These are phyloP conservation scores for Podaxis carcinomalis DNA, from an alignment of 768 basidiomycete genomes.

Conservation along the genomic window DNA sequence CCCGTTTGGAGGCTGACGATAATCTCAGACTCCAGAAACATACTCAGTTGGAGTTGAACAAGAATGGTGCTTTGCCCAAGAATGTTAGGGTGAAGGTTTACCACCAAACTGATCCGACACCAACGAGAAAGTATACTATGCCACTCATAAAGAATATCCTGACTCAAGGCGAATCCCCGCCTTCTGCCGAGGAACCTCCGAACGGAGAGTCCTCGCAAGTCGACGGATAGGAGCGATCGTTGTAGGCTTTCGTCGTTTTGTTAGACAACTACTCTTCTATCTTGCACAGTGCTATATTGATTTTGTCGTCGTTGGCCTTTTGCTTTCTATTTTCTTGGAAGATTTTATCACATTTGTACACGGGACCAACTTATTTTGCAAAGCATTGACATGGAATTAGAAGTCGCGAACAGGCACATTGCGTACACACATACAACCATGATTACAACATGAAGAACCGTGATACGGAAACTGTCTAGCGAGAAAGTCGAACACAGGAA, in stretches of 20 bases:
- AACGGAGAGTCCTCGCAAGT: background rate
- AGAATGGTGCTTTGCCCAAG: slow-evolving; percentile 22
- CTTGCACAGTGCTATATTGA: no score
- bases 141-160: slow-evolving; percentile 61
- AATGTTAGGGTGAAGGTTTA: slow-evolving; percentile 48
- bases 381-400: background rate
- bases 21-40: slow-evolving; percentile 50
- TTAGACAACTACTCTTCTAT: no score
- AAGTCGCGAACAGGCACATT: background rate
- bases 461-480: background rate
- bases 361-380: background rate
- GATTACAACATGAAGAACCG: background rate
- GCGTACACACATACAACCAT: background rate
- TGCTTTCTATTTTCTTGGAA: background rate
- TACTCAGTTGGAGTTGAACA: slow-evolving; percentile 33
- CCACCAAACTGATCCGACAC: slow-evolving; percentile 59
- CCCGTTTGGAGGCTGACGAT: slow-evolving; percentile 52
- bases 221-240: background rate
- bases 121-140: slow-evolving; percentile 63
- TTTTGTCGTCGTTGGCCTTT: background rate
- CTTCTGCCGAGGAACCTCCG: background rate
- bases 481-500: background rate
- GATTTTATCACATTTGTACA: background rate
- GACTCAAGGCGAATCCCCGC: slow-evolving; percentile 26
- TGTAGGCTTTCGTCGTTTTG: no score